A percentile compares a stretch with the other conserved stretches of the same genome.
These are phyloP conservation scores for Scedosporium apiospermum DNA, from an alignment of 2,329 filamentous ascomycete species.

Conservation along the genomic window DNA sequence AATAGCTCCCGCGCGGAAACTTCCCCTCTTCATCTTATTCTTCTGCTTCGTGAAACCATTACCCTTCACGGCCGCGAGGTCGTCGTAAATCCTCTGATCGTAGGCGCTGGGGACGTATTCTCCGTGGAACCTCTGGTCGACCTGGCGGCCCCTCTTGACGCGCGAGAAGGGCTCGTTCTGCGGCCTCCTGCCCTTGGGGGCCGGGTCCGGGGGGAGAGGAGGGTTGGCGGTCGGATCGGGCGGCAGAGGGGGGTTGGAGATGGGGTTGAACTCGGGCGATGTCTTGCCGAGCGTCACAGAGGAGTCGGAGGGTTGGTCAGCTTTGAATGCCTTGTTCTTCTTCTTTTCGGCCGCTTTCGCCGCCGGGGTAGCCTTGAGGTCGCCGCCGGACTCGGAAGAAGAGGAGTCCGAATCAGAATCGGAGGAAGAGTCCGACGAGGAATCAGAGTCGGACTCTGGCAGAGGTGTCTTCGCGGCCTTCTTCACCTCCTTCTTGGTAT, in stretches of 20 bases:
- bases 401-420: conserved; percentile 22
- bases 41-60: conserved; percentile 99
- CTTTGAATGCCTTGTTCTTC: conserved; percentile 19
- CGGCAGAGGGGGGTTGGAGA: conserved; percentile 24
- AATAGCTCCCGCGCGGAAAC: conserved; percentile 81
- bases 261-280: conserved; percentile 36
- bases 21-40: conserved; percentile 94
- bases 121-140: conserved; percentile 60
- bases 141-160: conserved; percentile 58
- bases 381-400: conserved; percentile 13
- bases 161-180: conserved; percentile 66
- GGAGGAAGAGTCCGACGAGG: conserved; percentile 21
- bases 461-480: conserved; percentile 31
- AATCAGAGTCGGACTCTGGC: conserved; percentile 29
- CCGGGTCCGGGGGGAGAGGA: conserved; percentile 44
- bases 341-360: conserved; percentile 14
- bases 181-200: conserved; percentile 38
- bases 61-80: conserved; percentile 82
- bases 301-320: conserved; percentile 31
- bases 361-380: conserved; percentile 13
- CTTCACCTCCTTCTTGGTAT: conserved; percentile 20
- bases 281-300: conserved; percentile 43
- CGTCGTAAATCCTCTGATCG: conserved; percentile 77
- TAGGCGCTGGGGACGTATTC: conserved; percentile 87
- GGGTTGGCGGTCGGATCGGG: conserved; percentile 22